Base-by-base conservation (phyloP, 257 asterid species). In the Verbena officinalis region DNA sequence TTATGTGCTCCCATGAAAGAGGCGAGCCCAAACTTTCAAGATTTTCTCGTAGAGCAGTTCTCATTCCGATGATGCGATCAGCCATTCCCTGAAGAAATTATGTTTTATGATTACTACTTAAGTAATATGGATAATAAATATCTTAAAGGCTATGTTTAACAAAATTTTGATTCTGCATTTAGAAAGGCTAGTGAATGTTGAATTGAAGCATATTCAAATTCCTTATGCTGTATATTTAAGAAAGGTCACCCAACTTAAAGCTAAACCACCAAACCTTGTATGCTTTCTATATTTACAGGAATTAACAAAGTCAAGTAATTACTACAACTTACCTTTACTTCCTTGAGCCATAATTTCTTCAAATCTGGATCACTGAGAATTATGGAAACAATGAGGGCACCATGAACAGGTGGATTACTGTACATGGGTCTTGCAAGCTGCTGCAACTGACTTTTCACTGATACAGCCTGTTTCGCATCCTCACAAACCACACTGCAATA, bases 361-460 rank as follows among this genome's bases (percentile, higher is more conserved):
- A 90, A 66, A 36, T 78, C 85, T 31, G 95, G 91, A 72, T 90
- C 93, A 24, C 95, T 80, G 55, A 94, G 99, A 75, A 94, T 83
- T 68, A 69, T 86, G 55, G 97, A 84, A 69, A 90, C 95, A 4
- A 90, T 56, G 59, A 90, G 88, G 44, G 99, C 91, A 3, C 97
- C 99, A 44, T 94, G 97, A 66, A 86, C 88, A 14, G 99, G 99
- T 31, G 99, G 99, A 64, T 94, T 94, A 61, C 99, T 94, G 78
- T 94, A 94, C 99, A 94, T 94, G 40, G 99, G 99, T 72, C 97
- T 78, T 7, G 95, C 97, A 39, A 94, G 80, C 80, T 90, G 99
- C 95, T 94, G 99, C 73, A 94, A 72, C 87, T 90, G 99, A 77
- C 97, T 90, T 78, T 94, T 94, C 72, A 90, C 97, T 7, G 97